Percentiles rank a stretch among this genome's conserved stretches.
phyloP scores from a whole-genome alignment of 805 yeast genomes.

The Saccharomyces mikatae region DNA sequence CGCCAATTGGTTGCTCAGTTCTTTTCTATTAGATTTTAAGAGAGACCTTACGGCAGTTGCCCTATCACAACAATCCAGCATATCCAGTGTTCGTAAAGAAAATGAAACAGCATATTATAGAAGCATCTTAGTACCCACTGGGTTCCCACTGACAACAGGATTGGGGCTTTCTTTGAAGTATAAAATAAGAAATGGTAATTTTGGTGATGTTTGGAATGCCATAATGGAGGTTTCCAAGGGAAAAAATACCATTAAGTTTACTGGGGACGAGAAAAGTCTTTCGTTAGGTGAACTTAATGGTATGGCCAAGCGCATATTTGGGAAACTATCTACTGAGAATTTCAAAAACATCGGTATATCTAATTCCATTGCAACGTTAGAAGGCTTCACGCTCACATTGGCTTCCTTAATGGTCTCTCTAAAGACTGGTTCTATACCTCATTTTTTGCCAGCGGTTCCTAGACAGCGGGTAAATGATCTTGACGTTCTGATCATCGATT shows the following conservation, averaged over 20 bases:
- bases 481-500: conserved; percentile 29
- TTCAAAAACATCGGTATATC: conserved; percentile 24
- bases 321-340: conserved; percentile 6
- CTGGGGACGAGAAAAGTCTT: conserved; percentile 15
- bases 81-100: conserved; percentile 53
- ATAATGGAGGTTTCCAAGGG: conserved; percentile 29
- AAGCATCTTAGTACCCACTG: conserved; percentile 66
- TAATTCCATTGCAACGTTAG: conserved; percentile 23
- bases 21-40: conserved; percentile 22
- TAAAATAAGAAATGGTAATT: conserved; percentile 63
- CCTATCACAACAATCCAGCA: conserved; percentile 54
- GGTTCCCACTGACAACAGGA: conserved; percentile 61
- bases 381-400: conserved; percentile 34
- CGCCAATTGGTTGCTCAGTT: conserved; percentile 12
- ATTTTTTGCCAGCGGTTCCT: conserved; percentile 33
- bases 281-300: conserved; percentile 18
- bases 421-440: conserved; percentile 33
- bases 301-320: conserved; percentile 13
- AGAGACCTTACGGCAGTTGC: conserved; percentile 54
- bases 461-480: conserved; percentile 19
- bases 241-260: conserved; percentile 15
- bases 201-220: conserved; percentile 66
- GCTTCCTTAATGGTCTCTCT: conserved; percentile 37
- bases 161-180: conserved; percentile 57
- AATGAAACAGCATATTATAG: conserved; percentile 72